Evolutionary conservation across 192 early-diverging fungal species (phyloP).

Genomic region (Backusella tarrabulga): DNA sequence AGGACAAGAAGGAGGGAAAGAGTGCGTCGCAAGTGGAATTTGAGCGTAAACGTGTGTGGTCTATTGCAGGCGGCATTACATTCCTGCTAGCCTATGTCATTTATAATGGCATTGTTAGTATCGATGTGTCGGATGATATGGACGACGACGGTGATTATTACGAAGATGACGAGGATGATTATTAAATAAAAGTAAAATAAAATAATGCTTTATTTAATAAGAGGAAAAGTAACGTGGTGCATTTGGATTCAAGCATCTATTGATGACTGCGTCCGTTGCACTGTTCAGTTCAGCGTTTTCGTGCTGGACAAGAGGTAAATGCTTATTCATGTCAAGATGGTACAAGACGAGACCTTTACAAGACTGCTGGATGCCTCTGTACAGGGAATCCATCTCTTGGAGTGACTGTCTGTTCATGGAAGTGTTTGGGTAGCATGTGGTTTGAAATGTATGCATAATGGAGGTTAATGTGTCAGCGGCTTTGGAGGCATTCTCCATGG

Average conservation of each 20-base stretch:
- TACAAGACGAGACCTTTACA: not conserved
- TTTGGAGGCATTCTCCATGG: not conserved
- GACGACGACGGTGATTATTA: slow-evolving; percentile 43
- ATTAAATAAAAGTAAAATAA: not conserved
- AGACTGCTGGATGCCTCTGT: not conserved
- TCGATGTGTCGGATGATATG: slow-evolving; percentile 43
- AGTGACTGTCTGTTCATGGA: not conserved
- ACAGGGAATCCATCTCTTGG: not conserved
- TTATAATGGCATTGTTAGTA: slow-evolving; percentile 59
- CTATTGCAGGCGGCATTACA: slow-evolving; percentile 46
- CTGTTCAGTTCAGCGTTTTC: not conserved
- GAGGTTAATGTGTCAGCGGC: not conserved
- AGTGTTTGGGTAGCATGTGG: not conserved
- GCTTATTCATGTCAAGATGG: not conserved
- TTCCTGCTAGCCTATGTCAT: slow-evolving; percentile 53
- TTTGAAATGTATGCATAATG: not conserved
- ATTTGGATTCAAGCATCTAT: not conserved
- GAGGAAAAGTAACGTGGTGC: not conserved
- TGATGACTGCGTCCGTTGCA: not conserved
- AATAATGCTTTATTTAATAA: not conserved
- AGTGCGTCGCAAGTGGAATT: slow-evolving; percentile 43
- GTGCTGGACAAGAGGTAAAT: not conserved
- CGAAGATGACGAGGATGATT: slow-evolving; percentile 32
- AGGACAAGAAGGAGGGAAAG: slow-evolving; percentile 22
- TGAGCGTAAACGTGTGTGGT: slow-evolving; percentile 50